Conservation (phyloP, 1,139 yeast genomes). For the Sugiyamaella japonica region DNA sequence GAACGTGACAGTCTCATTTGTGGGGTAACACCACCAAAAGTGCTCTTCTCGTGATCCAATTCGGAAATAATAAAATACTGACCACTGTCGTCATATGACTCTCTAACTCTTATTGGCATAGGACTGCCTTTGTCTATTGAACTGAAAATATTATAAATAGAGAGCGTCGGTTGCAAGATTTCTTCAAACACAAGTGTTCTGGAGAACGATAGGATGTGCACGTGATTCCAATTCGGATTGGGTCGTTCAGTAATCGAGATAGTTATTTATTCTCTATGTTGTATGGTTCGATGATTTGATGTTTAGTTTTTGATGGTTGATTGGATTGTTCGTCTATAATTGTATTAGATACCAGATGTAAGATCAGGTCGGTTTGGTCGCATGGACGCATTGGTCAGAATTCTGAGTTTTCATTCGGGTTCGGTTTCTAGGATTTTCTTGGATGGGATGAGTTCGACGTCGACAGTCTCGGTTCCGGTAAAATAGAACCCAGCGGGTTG, state of each 20-base stretch:
- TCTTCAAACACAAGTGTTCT: not conserved
- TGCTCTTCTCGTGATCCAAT: too few species aligned
- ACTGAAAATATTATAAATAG: not conserved
- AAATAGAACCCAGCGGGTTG: slow-evolving; percentile 9
- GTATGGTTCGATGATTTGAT: too few species aligned
- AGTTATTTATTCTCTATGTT: too few species aligned
- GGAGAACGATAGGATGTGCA: not conserved
- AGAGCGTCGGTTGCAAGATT: not conserved
- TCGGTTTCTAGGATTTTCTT: slow-evolving; percentile 4
- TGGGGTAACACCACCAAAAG: not conserved
- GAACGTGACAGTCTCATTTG: not conserved
- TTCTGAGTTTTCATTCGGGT: not conserved
- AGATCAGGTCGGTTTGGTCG: not conserved
- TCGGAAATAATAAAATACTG: not conserved
- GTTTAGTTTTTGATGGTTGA: not conserved
- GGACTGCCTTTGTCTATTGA: not conserved
- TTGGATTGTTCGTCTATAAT: not conserved
- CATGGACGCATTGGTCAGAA: not conserved
- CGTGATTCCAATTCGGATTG: not conserved
- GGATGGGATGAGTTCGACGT: not conserved
- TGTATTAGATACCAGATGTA: not conserved
- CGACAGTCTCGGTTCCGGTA: not conserved
- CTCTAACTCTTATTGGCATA: not conserved
- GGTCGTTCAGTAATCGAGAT: not conserved
- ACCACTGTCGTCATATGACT: not conserved